Base-by-base conservation (phyloP, 148 eudicot genomes). In the Drosera capensis region DNA sequence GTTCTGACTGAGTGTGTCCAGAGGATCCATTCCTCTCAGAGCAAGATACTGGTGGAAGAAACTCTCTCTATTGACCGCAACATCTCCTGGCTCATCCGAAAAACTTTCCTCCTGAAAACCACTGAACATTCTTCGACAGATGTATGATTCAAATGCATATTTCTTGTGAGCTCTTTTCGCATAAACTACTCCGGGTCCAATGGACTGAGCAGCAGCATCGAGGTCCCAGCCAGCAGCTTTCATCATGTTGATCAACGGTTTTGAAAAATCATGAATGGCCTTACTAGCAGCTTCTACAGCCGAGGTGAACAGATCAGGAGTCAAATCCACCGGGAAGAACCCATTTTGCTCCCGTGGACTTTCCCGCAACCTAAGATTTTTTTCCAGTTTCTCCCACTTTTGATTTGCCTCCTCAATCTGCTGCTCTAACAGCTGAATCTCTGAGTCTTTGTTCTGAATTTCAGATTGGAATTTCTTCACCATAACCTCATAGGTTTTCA, bases 161-260 rank as follows among this genome's bases (percentile, higher is more conserved):
- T 90, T 90, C 53, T 90, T 90, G 74, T 90, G 95, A 40, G 95
- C 87, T 56, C 99, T 65, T 57, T 78, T 80, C 31, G 93, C 79
- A 41, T 90, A 90, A 46, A 59, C 53, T 15, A 80, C 56, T 43
- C 75, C 61, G 2, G 88, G 80, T 59, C 75, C 95, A 15, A 90
- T 84, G 7, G 99, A 80, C 45, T 74, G 68, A 37, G 99, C 93
- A n/a, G 99, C 99, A 28, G 82, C 73, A 64, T 84, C 99, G 24
- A 90, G 88, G 72, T 90, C 95, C 99, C 99, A 84, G 14, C 79
- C 83, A 43, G 95, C 95, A 7, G 95, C 93, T 68, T 90, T 90
- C 97, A 90, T 90, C 97, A 90, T 78, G 71, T 84, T 90, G 62
- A 90, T 90, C 54, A 84, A 63, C 1, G 95, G 97, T 66, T 90